phyloP scores from a whole-genome alignment of 306 rosid species.

The Chamaecrista fasciculata region DNA sequence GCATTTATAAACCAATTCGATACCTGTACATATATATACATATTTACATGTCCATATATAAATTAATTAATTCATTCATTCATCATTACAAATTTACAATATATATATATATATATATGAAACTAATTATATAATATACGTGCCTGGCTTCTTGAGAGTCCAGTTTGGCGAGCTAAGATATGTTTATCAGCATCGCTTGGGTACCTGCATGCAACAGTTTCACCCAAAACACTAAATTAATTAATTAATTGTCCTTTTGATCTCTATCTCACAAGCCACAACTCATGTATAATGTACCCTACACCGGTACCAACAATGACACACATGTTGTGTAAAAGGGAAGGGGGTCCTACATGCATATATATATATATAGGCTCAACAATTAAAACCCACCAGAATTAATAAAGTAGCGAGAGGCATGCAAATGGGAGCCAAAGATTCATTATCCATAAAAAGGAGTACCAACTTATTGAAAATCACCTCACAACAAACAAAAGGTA shows the following conservation, averaged over 20 bases:
- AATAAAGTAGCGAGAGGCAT: slow-evolving; percentile 16
- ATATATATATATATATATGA: slow-evolving; percentile 49
- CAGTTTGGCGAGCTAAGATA: slow-evolving; percentile 94
- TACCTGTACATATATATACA: slow-evolving; percentile 44
- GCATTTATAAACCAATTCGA: slow-evolving; percentile 98
- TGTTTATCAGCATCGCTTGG: slow-evolving; percentile 98
- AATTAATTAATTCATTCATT: no score
- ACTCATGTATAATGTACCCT: no score
- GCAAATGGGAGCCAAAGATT: slow-evolving; percentile 13
- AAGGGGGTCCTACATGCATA: slow-evolving; percentile 14
- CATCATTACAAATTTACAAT: no score
- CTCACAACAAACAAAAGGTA: slow-evolving; percentile 31
- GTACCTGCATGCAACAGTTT: slow-evolving; percentile 65
- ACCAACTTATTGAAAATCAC: slow-evolving; percentile 41
- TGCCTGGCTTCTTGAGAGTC: slow-evolving; percentile 99
- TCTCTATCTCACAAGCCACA: no score
- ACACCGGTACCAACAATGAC: no score
- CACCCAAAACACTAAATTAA: no score
- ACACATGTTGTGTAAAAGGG: background rate
- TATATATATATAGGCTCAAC: no score
- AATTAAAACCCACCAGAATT: slow-evolving; percentile 25
- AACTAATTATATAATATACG: slow-evolving; percentile 18
- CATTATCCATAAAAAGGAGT: slow-evolving; percentile 23
- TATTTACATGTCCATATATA: no score
- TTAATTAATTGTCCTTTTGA: no score